These are phyloP conservation scores for Ustilago shanxiensis DNA, from an alignment of 1,284 basidiomycete species.

Conservation along the genomic window DNA sequence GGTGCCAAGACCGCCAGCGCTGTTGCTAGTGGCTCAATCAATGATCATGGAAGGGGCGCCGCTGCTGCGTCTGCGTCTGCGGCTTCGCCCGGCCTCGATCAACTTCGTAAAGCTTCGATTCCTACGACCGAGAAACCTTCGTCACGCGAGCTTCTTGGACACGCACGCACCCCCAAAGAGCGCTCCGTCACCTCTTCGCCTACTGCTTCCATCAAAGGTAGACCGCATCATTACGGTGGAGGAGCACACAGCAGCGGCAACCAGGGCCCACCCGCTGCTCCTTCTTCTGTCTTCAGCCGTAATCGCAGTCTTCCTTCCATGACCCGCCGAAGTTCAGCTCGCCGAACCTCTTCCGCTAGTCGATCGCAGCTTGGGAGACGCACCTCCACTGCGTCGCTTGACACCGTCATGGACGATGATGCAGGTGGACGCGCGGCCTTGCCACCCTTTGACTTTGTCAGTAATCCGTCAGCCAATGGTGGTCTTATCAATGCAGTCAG, in stretches of 20 bases:
- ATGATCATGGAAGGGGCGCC: slow-evolving; percentile 57
- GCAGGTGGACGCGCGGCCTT: slow-evolving; percentile 21
- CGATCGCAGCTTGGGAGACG: slow-evolving; percentile 42
- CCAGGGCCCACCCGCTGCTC: slow-evolving; percentile 44
- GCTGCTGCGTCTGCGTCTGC: slow-evolving; percentile 16
- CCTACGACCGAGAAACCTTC: slow-evolving; percentile 34
- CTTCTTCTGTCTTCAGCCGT: slow-evolving; percentile 50
- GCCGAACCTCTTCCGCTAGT: slow-evolving; percentile 41
- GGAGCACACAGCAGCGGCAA: slow-evolving; percentile 7
- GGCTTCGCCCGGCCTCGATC: too few species aligned
- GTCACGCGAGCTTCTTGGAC: slow-evolving; percentile 46
- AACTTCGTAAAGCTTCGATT: slow-evolving; percentile 14
- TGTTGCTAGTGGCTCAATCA: slow-evolving; percentile 46
- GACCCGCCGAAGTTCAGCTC: slow-evolving; percentile 20
- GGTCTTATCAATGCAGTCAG: slow-evolving; percentile 68
- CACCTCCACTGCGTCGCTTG: slow-evolving; percentile 50
- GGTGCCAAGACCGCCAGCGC: slow-evolving; percentile 38
- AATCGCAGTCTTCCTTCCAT: slow-evolving; percentile 39
- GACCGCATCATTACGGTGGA: slow-evolving; percentile 17
- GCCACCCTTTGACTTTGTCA: slow-evolving; percentile 61
- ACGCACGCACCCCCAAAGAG: slow-evolving; percentile 26
- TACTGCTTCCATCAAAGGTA: slow-evolving; percentile 34
- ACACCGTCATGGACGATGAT: slow-evolving; percentile 40
- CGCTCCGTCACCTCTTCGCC: slow-evolving; percentile 37
- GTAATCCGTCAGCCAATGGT: slow-evolving; percentile 68